A percentile compares a stretch with the other conserved stretches of the same genome.
phyloP scores from a whole-genome alignment of 2,329 filamentous ascomycete species.

The Aspergillus felis region DNA sequence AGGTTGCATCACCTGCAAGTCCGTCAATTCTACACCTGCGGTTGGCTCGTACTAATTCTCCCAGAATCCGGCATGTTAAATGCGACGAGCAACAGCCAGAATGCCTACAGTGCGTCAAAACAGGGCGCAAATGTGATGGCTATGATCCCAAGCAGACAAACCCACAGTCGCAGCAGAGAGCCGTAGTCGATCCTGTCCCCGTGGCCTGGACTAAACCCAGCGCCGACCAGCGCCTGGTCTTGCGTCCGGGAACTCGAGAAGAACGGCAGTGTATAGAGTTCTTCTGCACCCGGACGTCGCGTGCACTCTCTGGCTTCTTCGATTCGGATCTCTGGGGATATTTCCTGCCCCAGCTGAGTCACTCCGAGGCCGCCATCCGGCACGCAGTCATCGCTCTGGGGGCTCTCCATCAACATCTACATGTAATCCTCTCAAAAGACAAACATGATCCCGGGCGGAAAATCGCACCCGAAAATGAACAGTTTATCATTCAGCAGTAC shows the following conservation, averaged over 20 bases:
- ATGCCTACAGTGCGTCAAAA: conserved; percentile 52
- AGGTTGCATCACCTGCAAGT: conserved; percentile 56
- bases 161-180: background rate
- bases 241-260: conserved; percentile 20
- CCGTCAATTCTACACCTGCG: conserved; percentile 20
- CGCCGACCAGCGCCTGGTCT: conserved; percentile 9
- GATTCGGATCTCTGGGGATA: conserved; percentile 24
- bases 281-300: conserved; percentile 40
- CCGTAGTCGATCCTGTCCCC: background rate
- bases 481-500: conserved; percentile 45
- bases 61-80: conserved; percentile 53
- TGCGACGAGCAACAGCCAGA: conserved; percentile 54
- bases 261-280: conserved; percentile 37
- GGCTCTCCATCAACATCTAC: conserved; percentile 40
- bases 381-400: conserved; percentile 52
- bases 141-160: conserved; percentile 31
- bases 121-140: conserved; percentile 55
- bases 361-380: conserved; percentile 44
- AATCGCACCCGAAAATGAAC: background rate
- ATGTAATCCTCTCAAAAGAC: background rate
- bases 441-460: background rate
- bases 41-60: background rate
- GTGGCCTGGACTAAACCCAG: background rate
- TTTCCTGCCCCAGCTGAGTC: conserved; percentile 45
- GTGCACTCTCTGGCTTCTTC: conserved; percentile 41